A percentile compares a stretch with the other conserved stretches of the same genome.
These are phyloP conservation scores for Pichia californica DNA, from an alignment of 805 yeast species.

Conservation along the genomic window DNA sequence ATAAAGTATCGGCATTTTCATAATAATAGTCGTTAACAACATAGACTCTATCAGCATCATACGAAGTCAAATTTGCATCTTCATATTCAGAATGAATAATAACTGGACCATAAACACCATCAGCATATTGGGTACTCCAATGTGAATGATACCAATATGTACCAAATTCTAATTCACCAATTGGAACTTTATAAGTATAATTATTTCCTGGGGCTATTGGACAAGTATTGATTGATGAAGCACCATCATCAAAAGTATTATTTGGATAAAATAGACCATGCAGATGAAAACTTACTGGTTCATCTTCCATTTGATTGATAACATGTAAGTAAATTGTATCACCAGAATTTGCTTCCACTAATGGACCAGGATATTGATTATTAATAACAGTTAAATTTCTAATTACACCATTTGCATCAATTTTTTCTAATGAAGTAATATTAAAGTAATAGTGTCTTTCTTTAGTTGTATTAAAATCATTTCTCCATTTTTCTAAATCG, in stretches of 20 bases:
- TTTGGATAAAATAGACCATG: slow-evolving; percentile 19
- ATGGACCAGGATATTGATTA: slow-evolving; percentile 20
- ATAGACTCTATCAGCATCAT: slow-evolving; percentile 42
- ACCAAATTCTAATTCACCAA: slow-evolving; percentile 16
- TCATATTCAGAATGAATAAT: slow-evolving; percentile 17
- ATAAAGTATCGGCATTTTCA: slow-evolving; percentile 17
- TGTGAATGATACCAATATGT: slow-evolving; percentile 25
- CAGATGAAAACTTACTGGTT: slow-evolving; percentile 19
- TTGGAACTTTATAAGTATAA: slow-evolving; percentile 16
- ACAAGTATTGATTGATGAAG: slow-evolving; percentile 18
- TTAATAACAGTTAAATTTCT: slow-evolving; percentile 19
- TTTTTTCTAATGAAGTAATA: slow-evolving; percentile 5
- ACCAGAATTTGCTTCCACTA: slow-evolving; percentile 18
- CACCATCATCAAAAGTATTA: slow-evolving; percentile 21
- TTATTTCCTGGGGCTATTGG: slow-evolving; percentile 15
- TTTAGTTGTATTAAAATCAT: slow-evolving; percentile 5
- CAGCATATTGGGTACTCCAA: slow-evolving; percentile 20
- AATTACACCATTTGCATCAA: slow-evolving; percentile 9
- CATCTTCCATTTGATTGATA: slow-evolving; percentile 11
- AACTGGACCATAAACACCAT: slow-evolving; percentile 21
- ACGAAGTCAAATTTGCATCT: slow-evolving; percentile 25
- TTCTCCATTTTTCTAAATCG: slow-evolving; percentile 10
- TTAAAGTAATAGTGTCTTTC: slow-evolving; percentile 16
- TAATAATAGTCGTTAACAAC: slow-evolving; percentile 47
- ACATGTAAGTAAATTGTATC: slow-evolving; percentile 18